Evolutionary conservation across 1,284 basidiomycete genomes (phyloP), one percentile per base, ranked within the genome.

Genomic region (Apiotrichum akiyoshidainum): DNA sequence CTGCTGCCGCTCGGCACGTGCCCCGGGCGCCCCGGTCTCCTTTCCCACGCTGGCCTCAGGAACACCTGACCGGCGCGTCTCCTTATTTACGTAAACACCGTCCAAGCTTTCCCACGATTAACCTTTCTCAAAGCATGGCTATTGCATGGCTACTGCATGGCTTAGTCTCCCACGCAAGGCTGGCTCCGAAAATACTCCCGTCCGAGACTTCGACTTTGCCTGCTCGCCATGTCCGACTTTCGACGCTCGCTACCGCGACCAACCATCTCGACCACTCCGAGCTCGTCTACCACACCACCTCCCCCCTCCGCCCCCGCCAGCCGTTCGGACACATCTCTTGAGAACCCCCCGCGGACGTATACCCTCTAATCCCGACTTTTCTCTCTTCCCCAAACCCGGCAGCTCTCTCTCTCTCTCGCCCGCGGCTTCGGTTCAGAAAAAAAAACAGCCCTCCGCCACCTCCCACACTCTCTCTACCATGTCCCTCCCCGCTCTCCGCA

Each of bases 401-500:
- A 31, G 7, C 7, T 31, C 26, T 31, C 26, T 7, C 26, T n/a
- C n/a, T 35, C 34, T 7, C 34, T 35, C 34, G 34, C 13, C 34
- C 7, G 34, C 14, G n/a, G 14, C 26, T 26, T 22, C 31, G 2
- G 19, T 19, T 22, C 44, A 13, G 21, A 22, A 19, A 34, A 34
- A 48, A 19, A 19, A 34, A 33, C n/a, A 26, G 2, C 5, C 26
- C 49, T n/a, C 19, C 51, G 9, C n/a, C 17, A n/a, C 31, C 50
- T n/a, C 8, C 26, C 21, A 8, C 42, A 8, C 42, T n/a, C 42
- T 22, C 19, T 9, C 40, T 40, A 46, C 41, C 45, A 57, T 57
- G 59, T 57, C 55, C 34, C 52, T 61, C 52, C 31, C 59, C 2
- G 31, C 59, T 9, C 44, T 57, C 21, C 59, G 59, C 45, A 10